phyloP scores from a whole-genome alignment of 495 filamentous ascomycete genomes.

The Friedmanniomyces simplex region DNA sequence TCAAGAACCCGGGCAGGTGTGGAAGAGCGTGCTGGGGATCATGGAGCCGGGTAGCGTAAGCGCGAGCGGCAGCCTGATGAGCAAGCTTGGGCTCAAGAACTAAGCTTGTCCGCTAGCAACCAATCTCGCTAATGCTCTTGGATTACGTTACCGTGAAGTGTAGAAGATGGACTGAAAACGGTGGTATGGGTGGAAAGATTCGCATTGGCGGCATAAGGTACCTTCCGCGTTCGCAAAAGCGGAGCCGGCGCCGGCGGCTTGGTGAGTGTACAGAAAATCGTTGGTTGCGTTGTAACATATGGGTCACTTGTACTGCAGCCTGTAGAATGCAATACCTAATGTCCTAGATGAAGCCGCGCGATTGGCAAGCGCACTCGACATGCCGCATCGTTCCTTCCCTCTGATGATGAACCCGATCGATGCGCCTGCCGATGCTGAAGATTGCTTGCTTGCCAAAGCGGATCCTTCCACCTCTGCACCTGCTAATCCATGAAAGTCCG shows the following conservation, averaged over 20 bases:
- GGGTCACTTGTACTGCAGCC: neutral
- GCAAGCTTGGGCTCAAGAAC: conserved; percentile 38
- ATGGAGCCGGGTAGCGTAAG: conserved; percentile 54
- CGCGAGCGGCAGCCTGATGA: conserved; percentile 32
- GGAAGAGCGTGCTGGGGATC: conserved; percentile 80
- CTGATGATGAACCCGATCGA: neutral
- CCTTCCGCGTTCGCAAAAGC: neutral
- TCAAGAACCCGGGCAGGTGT: conserved; percentile 91
- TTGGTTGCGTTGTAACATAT: conserved; percentile 7
- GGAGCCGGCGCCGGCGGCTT: neutral
- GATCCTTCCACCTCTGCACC: neutral
- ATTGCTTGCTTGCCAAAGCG: neutral
- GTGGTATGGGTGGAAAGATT: neutral
- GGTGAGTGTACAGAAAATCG: conserved; percentile 1
- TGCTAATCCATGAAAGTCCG: neutral
- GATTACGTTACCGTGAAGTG: neutral
- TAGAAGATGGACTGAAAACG: neutral
- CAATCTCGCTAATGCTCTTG: neutral
- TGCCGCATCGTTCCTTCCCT: neutral
- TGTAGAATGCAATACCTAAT: neutral
- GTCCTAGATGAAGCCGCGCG: neutral
- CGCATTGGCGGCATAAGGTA: neutral
- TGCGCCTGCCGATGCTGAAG: neutral
- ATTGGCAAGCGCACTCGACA: neutral
- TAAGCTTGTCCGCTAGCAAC: conserved; percentile 10